Evolutionary conservation across 176 grass and related monocot genomes (phyloP).

Genomic region (Carex littledalei): DNA sequence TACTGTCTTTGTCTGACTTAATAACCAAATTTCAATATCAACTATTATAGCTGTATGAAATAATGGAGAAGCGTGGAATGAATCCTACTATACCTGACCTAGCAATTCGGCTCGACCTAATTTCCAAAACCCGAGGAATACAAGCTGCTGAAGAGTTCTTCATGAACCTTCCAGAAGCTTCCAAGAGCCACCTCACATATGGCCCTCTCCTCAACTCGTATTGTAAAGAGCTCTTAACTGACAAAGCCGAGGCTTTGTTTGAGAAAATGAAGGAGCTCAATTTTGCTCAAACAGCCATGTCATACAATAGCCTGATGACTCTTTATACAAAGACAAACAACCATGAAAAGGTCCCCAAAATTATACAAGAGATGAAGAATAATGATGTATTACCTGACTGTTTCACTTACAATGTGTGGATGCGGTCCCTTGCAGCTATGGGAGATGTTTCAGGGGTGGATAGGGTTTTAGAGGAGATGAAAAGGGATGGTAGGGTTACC

Average conservation of each 20-base stretch:
- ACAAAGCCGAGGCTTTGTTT: slow-evolving; percentile 70
- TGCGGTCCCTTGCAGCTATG: slow-evolving; percentile 63
- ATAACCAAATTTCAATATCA: background rate
- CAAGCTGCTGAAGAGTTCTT: slow-evolving; percentile 89
- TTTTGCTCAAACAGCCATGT: slow-evolving; percentile 77
- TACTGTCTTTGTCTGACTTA: background rate
- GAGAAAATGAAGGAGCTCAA: slow-evolving; percentile 85
- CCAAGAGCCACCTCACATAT: slow-evolving; percentile 90
- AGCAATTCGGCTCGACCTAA: slow-evolving; percentile 76
- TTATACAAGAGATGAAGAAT: slow-evolving; percentile 88
- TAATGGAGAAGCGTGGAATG: slow-evolving; percentile 83
- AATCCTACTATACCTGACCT: slow-evolving; percentile 75
- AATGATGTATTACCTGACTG: slow-evolving; percentile 72
- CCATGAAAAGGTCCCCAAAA: slow-evolving; percentile 49
- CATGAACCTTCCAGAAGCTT: slow-evolving; percentile 75
- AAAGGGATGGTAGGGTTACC: slow-evolving; percentile 70
- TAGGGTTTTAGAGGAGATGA: slow-evolving; percentile 93
- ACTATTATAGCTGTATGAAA: slow-evolving; percentile 52
- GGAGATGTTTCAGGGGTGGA: slow-evolving; percentile 72
- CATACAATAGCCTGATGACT: slow-evolving; percentile 92
- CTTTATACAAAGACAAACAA: slow-evolving; percentile 65
- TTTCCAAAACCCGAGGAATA: slow-evolving; percentile 73
- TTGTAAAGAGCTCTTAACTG: slow-evolving; percentile 61
- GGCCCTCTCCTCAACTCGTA: slow-evolving; percentile 89
- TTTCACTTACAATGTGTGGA: slow-evolving; percentile 95